Conservation (phyloP, 371 early-diverging fungal species). For the Mortierella sp. region DNA sequence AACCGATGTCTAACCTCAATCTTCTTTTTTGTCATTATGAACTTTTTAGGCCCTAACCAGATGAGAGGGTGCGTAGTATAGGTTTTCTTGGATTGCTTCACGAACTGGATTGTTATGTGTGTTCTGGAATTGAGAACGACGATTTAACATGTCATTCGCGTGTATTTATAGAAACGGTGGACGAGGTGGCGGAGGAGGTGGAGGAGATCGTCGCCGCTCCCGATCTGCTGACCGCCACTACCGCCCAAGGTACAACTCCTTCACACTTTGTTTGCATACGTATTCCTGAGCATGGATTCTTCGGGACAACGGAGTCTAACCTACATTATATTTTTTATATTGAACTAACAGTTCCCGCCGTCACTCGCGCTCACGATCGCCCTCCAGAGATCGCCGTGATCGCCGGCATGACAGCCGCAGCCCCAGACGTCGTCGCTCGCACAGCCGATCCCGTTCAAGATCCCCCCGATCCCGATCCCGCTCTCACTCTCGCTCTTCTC, state of each 20-base stretch:
- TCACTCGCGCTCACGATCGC: slow-evolving; percentile 44
- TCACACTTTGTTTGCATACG: neutral
- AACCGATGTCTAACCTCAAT: neutral
- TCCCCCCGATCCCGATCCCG: slow-evolving; percentile 15
- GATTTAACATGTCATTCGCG: neutral
- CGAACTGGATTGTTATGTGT: neutral
- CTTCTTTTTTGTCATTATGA: too few species aligned
- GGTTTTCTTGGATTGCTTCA: neutral
- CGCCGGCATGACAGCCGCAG: slow-evolving; percentile 29
- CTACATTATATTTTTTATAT: neutral
- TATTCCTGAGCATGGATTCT: neutral
- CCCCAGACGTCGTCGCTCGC: slow-evolving; percentile 18
- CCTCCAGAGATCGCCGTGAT: slow-evolving; percentile 33
- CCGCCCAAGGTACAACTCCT: slow-evolving; percentile 23
- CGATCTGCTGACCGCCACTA: slow-evolving; percentile 35
- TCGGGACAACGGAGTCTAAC: neutral
- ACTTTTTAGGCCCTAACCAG: slow-evolving; percentile 22
- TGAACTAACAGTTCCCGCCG: slow-evolving; percentile 23
- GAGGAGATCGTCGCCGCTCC: slow-evolving; percentile 32
- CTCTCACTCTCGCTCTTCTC: slow-evolving; percentile 14
- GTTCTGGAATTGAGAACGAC: neutral
- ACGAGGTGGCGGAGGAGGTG: slow-evolving; percentile 7
- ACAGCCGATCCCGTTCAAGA: slow-evolving; percentile 26
- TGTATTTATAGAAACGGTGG: slow-evolving; percentile 13
- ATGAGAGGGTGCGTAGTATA: slow-evolving; percentile 21